Evolutionary conservation across 345 rosid species (phyloP).

Genomic region (Hypericum androsaemum): DNA sequence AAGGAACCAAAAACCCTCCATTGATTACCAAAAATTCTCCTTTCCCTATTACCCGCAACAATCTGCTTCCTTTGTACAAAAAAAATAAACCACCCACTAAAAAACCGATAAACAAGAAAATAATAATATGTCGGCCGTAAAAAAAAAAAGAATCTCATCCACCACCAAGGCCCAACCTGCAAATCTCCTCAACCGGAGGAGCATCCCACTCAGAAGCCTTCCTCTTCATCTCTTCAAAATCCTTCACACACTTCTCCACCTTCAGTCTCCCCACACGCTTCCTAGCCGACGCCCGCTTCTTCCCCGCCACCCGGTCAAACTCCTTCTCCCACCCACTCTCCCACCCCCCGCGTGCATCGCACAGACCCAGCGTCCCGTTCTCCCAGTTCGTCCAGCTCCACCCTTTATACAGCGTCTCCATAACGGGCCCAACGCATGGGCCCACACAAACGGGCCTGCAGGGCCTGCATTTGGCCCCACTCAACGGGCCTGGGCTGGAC

Average conservation of each 20-base stretch:
- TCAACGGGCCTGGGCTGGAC: slow-evolving; percentile 71
- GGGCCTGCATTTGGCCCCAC: slow-evolving; percentile 95
- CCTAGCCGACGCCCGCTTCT: slow-evolving; percentile 41
- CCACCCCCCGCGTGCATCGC: slow-evolving; percentile 65
- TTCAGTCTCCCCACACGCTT: slow-evolving; percentile 22
- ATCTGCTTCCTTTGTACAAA: no score
- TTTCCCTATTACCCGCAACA: no score
- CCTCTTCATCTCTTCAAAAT: slow-evolving; percentile 43
- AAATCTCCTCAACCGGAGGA: slow-evolving; percentile 56
- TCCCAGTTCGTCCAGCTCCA: slow-evolving; percentile 96
- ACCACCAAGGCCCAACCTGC: slow-evolving; percentile 32
- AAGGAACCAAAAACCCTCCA: no score
- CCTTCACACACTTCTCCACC: slow-evolving; percentile 38
- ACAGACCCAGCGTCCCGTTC: slow-evolving; percentile 48
- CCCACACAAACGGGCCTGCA: slow-evolving; percentile 52
- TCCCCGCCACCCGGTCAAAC: slow-evolving; percentile 45
- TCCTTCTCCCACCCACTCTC: slow-evolving; percentile 61
- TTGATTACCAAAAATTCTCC: no score
- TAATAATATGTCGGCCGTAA: no score
- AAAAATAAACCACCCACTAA: no score
- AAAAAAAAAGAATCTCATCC: neutral
- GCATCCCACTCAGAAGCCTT: slow-evolving; percentile 48
- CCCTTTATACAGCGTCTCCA: slow-evolving; percentile 36
- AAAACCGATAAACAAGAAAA: no score
- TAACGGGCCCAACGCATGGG: slow-evolving; percentile 40